These are phyloP conservation scores for Rhodotorula graminis DNA, from an alignment of 768 basidiomycete species.

Conservation along the genomic window DNA sequence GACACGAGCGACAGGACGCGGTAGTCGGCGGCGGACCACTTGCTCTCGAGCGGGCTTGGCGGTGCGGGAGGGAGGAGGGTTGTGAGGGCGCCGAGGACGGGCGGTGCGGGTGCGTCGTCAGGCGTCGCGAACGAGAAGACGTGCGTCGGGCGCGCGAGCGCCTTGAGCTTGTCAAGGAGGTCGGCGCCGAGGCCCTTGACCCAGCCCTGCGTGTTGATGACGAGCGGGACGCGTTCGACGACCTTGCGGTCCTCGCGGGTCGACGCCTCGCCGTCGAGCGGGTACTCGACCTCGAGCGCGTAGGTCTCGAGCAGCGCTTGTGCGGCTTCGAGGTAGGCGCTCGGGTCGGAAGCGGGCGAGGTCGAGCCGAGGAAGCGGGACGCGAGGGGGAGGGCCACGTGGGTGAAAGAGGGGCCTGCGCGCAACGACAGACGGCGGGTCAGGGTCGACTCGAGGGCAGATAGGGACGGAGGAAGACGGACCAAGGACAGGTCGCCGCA, in stretches of 20 bases:
- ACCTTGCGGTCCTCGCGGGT: constrained; percentile 43
- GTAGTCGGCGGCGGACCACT: constrained; percentile 32
- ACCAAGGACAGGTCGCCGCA: constrained; percentile 67
- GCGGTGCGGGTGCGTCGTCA: background rate
- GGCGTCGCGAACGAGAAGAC: constrained; percentile 51
- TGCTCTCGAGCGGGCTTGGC: constrained; percentile 31
- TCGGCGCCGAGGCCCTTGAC: constrained; percentile 86
- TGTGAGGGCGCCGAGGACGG: background rate
- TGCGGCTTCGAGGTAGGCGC: constrained; percentile 67
- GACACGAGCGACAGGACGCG: constrained; percentile 32
- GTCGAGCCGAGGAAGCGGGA: constrained; percentile 79
- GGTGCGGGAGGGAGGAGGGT: constrained; percentile 21
- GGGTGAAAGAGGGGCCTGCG: constrained; percentile 68
- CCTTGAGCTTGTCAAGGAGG: constrained; percentile 65
- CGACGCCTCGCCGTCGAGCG: constrained; percentile 39
- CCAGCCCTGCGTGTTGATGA: constrained; percentile 98
- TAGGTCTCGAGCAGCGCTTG: constrained; percentile 64
- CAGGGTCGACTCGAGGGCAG: background rate
- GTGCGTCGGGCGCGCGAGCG: constrained; percentile 58
- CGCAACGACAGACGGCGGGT: too few species aligned
- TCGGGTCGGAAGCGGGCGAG: constrained; percentile 70
- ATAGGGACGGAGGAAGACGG: constrained; percentile 44
- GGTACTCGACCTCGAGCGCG: constrained; percentile 58
- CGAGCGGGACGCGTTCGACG: constrained; percentile 64
- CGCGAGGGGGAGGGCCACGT: constrained; percentile 63